These are phyloP conservation scores for Tillandsia leiboldiana DNA, from an alignment of 176 grass and related monocot genomes.

Conservation along the genomic window DNA sequence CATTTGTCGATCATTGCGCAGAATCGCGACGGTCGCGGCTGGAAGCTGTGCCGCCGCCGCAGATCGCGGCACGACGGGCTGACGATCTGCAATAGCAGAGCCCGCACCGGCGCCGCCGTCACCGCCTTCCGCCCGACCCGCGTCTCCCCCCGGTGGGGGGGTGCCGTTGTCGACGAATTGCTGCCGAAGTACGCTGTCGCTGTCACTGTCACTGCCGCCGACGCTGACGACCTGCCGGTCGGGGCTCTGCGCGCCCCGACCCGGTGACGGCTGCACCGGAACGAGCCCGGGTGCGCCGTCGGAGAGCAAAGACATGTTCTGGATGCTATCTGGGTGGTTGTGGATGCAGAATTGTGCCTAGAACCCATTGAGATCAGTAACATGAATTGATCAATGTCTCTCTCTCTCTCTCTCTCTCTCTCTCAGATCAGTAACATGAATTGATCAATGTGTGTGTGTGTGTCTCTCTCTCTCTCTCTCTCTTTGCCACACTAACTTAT, in stretches of 20 bases:
- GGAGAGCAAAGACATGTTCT: neutral
- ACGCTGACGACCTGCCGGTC: neutral
- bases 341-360: too few species aligned
- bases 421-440: too few species aligned
- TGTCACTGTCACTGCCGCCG: neutral
- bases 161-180: too few species aligned
- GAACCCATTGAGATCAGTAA: too few species aligned
- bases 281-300: slow-evolving; percentile 10
- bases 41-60: slow-evolving; percentile 36
- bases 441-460: too few species aligned
- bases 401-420: too few species aligned
- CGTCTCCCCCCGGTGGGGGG: neutral
- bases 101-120: slow-evolving; percentile 29
- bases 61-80: slow-evolving; percentile 31
- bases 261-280: slow-evolving; percentile 3
- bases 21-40: slow-evolving; percentile 49
- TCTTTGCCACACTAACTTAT: too few species aligned
- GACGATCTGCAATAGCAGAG: slow-evolving; percentile 46
- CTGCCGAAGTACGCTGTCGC: too few species aligned
- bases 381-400: too few species aligned
- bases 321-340: neutral
- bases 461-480: too few species aligned
- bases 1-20: too few species aligned
- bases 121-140: slow-evolving; percentile 5
- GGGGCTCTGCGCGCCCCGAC: neutral